These are phyloP conservation scores for Madurella fahalii DNA, from an alignment of 2,329 filamentous ascomycete genomes.

Conservation along the genomic window DNA sequence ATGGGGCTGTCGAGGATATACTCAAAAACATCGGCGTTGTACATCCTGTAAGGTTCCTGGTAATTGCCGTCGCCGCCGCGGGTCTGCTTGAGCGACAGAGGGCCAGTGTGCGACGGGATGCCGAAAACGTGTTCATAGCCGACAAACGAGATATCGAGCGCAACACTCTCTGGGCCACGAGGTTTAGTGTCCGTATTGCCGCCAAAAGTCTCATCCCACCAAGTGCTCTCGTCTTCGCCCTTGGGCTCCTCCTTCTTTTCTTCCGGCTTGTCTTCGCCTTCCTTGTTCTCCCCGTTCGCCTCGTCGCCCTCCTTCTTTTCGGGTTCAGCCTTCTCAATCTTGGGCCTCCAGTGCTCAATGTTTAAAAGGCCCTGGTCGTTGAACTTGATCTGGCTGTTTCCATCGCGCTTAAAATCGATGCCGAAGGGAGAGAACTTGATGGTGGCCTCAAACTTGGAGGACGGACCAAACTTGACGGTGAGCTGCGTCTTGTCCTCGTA, in stretches of 20 bases:
- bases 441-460: constrained; percentile 72
- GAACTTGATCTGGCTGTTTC: constrained; percentile 75
- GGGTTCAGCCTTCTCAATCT: constrained; percentile 59
- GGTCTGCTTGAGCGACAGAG: constrained; percentile 84
- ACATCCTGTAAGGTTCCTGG: constrained; percentile 85
- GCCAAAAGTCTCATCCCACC: constrained; percentile 97
- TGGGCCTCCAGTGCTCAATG: constrained; percentile 90
- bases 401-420: constrained; percentile 82
- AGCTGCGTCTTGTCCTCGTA: constrained; percentile 63
- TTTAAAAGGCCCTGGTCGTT: constrained; percentile 90
- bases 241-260: constrained; percentile 38
- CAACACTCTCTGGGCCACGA: constrained; percentile 88
- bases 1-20: constrained; percentile 96
- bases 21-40: constrained; percentile 97
- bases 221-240: constrained; percentile 78
- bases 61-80: constrained; percentile 83
- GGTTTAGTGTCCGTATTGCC: constrained; percentile 95
- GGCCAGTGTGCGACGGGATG: constrained; percentile 87
- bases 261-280: constrained; percentile 50
- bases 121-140: constrained; percentile 92
- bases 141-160: constrained; percentile 84
- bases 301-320: constrained; percentile 55
- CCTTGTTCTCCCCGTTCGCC: constrained; percentile 30
- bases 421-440: constrained; percentile 79
- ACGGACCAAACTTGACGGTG: constrained; percentile 75